phyloP scores from a whole-genome alignment of 768 basidiomycete genomes.

The Amanita subjunquillea region DNA sequence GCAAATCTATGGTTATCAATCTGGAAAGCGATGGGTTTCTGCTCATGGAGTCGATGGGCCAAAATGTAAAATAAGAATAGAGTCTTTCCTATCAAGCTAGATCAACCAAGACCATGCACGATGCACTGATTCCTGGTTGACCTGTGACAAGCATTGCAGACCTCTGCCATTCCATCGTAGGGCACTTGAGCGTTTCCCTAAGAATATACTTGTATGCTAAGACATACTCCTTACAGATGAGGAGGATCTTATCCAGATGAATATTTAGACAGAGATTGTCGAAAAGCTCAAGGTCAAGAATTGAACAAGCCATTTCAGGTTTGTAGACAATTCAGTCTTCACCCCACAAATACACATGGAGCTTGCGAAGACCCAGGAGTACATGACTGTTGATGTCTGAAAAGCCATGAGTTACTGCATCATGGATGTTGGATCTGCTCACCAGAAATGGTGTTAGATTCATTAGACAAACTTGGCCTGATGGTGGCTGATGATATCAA shows the following conservation, averaged over 20 bases:
- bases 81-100: too few relatives aligned
- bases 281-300: not conserved
- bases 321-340: not conserved
- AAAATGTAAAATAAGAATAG: too few relatives aligned
- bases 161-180: too few relatives aligned
- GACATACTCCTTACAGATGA: not conserved
- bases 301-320: not conserved
- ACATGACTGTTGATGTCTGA: not conserved
- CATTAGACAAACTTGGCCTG: too few relatives aligned
- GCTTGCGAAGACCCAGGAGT: not conserved
- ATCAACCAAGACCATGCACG: constrained; percentile 3
- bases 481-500: too few relatives aligned
- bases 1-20: not conserved
- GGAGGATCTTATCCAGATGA: not conserved
- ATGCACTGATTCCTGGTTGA: constrained; percentile 6
- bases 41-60: too few relatives aligned
- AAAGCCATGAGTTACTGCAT: too few relatives aligned
- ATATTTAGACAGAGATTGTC: not conserved
- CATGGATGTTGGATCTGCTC: too few relatives aligned
- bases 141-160: not conserved
- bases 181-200: not conserved
- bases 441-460: too few relatives aligned
- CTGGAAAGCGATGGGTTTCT: too few relatives aligned
- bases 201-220: not conserved
- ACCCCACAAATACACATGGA: not conserved